These are phyloP conservation scores for Fusarium robinianum DNA, from an alignment of 2,329 filamentous ascomycete genomes.

Conservation along the genomic window DNA sequence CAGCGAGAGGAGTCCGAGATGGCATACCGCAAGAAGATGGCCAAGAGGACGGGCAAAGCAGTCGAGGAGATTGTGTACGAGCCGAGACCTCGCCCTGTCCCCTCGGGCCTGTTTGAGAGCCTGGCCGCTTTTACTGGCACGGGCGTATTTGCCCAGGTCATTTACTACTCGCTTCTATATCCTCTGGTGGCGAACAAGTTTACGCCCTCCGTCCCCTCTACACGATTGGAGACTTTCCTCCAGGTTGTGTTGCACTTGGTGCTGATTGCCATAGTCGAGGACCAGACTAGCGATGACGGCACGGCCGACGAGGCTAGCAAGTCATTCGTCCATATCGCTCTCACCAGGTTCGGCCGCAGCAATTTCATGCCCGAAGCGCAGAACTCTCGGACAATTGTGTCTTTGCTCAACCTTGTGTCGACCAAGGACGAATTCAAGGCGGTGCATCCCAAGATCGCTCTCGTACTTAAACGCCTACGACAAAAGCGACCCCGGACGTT, in stretches of 20 bases:
- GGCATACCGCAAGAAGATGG: slow-evolving; percentile 84
- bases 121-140: slow-evolving; percentile 82
- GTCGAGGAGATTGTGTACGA: slow-evolving; percentile 88
- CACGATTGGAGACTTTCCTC: slow-evolving; percentile 86
- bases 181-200: slow-evolving; percentile 69
- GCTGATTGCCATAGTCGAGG: slow-evolving; percentile 84
- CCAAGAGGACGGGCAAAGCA: slow-evolving; percentile 82
- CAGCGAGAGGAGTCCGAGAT: slow-evolving; percentile 94
- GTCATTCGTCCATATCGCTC: slow-evolving; percentile 75
- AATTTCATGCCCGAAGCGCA: slow-evolving; percentile 63
- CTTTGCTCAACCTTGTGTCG: slow-evolving; percentile 65
- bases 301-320: slow-evolving; percentile 51
- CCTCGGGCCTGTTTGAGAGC: slow-evolving; percentile 74
- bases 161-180: slow-evolving; percentile 87
- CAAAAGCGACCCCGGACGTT: slow-evolving; percentile 79
- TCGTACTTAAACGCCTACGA: slow-evolving; percentile 83
- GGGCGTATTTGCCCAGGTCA: slow-evolving; percentile 83
- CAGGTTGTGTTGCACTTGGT: slow-evolving; percentile 89
- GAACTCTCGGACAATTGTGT: slow-evolving; percentile 64
- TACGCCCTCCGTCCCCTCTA: slow-evolving; percentile 76
- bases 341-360: slow-evolving; percentile 65
- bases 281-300: slow-evolving; percentile 63
- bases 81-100: slow-evolving; percentile 77
- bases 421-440: slow-evolving; percentile 76
- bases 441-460: slow-evolving; percentile 80